Evolutionary conservation across 2,329 filamentous ascomycete species (phyloP), one percentile per base, ranked within the genome.

Genomic region (Hortaea werneckii): DNA sequence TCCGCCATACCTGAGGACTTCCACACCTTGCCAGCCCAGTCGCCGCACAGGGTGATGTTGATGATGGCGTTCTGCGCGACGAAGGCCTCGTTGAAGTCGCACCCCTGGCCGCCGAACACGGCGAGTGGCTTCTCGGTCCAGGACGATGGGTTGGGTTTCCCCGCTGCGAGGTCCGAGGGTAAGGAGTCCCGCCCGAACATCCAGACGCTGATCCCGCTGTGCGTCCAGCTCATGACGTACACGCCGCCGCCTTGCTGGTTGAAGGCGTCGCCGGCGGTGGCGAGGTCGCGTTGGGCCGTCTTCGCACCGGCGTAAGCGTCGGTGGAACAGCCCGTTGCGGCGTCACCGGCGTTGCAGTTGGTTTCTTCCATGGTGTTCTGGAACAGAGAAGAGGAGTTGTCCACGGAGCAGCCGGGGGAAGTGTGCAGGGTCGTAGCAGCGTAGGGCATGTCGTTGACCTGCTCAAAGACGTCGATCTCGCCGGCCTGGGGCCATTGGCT

Each of bases 1-100:
- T 74, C 66, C 1, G 73, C 67, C 64, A 85, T 89, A 38, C 75
- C 73, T 49, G 80, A 73, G 29, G 63, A 58, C 41, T 59, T 58
- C 82, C 84, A 94, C 30, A 81, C 78, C 5, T 34, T n/a, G 7
- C 86, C 86, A 6, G 88, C 88, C 88, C 88, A 95, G 59, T 83
- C 78, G 13, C 89, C 89, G 65, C 89, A 95, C 64, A 94, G 87
- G 5, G 84, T 85, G 1, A 82, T 92, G 67, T 90, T 80, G 65
- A 92, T 82, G 52, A 90, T 77, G 52, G 95, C 80, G 56, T 82
- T 77, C 69, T 94, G 77, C 49, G 83, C 66, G 49, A 70, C 69
- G 69, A 95, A 94, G 64, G 82, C 75, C 1, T 66, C 53, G 49
- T 80, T 71, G 52, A 94, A 83, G 55, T 89, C 69, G 66, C 90